A percentile compares a stretch with the other conserved stretches of the same genome.
Evolutionary conservation across 2,329 filamentous ascomycete genomes (phyloP).

Genomic region (Acephala macrosclerotiorum): DNA sequence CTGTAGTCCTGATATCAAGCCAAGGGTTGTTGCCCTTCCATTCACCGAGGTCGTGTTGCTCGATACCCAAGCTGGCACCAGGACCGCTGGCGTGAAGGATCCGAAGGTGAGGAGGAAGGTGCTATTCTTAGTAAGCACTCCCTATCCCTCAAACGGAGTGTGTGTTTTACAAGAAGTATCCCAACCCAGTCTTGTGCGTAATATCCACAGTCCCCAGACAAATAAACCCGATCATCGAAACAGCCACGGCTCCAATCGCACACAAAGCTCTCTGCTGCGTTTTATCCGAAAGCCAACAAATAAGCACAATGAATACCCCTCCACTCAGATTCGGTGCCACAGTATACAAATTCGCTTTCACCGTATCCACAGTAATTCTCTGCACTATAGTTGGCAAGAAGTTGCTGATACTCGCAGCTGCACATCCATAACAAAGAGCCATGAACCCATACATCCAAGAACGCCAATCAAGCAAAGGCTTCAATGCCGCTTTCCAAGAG

Average conservation of each 20-base stretch:
- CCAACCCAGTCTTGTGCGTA: conserved; percentile 67
- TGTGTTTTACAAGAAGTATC: conserved; percentile 30
- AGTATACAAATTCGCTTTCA: conserved; percentile 77
- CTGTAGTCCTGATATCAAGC: conserved; percentile 17
- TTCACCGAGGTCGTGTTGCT: conserved; percentile 18
- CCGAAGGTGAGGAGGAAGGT: conserved; percentile 24
- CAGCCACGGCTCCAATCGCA: conserved; percentile 72
- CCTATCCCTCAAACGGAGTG: conserved; percentile 41
- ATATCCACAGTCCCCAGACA: conserved; percentile 74
- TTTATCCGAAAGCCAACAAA: conserved; percentile 73
- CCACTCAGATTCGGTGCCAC: conserved; percentile 79
- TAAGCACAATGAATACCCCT: conserved; percentile 71
- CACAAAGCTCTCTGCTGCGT: conserved; percentile 58
- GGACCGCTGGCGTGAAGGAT: conserved; percentile 22
- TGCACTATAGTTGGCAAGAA: conserved; percentile 18
- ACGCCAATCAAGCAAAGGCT: conserved; percentile 28
- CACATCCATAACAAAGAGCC: conserved; percentile 22
- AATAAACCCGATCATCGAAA: conserved; percentile 79
- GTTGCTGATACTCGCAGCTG: conserved; percentile 14
- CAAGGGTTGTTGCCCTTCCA: conserved; percentile 21
- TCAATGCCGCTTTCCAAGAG: background rate
- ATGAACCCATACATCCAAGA: conserved; percentile 23
- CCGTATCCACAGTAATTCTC: conserved; percentile 35
- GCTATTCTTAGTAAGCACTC: conserved; percentile 51
- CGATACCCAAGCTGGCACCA: conserved; percentile 26